These are phyloP conservation scores for Schizosaccharomyces osmophilus DNA, from an alignment of 805 yeast genomes.

Conservation along the genomic window DNA sequence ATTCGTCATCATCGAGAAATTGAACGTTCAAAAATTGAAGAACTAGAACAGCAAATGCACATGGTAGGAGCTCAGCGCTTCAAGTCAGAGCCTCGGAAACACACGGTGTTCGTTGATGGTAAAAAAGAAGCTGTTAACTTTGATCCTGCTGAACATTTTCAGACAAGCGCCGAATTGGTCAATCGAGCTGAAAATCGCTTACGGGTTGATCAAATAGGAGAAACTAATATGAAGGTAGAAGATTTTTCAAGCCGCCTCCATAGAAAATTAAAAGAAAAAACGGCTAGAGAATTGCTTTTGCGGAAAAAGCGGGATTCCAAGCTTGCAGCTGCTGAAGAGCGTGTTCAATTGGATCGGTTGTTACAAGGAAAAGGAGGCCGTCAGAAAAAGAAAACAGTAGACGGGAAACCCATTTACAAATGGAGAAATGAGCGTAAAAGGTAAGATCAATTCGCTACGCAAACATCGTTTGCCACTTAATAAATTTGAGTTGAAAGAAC, in stretches of 20 bases:
- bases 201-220: slow-evolving; percentile 3
- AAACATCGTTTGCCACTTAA: too few relatives aligned
- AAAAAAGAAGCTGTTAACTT: neutral
- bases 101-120: neutral
- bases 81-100: neutral
- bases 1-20: slow-evolving; percentile 49
- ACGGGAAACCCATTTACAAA: neutral
- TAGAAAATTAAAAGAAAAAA: neutral
- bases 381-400: neutral
- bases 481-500: too few relatives aligned
- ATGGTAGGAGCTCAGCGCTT: neutral
- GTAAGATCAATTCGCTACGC: neutral
- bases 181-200: slow-evolving; percentile 4
- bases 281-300: neutral
- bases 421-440: neutral
- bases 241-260: neutral
- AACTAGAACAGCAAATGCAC: slow-evolving; percentile 18
- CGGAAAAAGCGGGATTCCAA: neutral
- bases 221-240: neutral
- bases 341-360: neutral
- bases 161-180: slow-evolving; percentile 5
- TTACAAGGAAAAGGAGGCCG: slow-evolving; percentile 1
- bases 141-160: slow-evolving; percentile 3
- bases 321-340: neutral
- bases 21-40: slow-evolving; percentile 41